Percentiles rank a stretch among this genome's conserved stretches.
These are phyloP conservation scores for Xerocomellus chrysenteron DNA, from an alignment of 768 basidiomycete species.

Conservation along the genomic window DNA sequence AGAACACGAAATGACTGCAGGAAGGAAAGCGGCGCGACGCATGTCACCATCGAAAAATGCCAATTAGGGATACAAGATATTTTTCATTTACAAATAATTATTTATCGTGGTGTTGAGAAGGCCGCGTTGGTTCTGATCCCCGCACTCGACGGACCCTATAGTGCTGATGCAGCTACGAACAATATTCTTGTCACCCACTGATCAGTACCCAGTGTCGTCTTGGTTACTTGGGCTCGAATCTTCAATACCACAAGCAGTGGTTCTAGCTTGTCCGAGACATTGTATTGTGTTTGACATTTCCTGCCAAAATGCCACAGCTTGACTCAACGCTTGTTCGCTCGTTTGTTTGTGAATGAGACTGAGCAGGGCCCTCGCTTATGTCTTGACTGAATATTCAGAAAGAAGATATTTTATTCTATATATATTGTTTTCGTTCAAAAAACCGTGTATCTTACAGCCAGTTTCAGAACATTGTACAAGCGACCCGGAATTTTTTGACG, in stretches of 20 bases:
- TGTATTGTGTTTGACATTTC: background rate
- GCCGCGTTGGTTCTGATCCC: background rate
- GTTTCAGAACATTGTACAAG: no score
- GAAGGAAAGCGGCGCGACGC: background rate
- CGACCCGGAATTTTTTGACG: no score
- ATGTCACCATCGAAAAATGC: constrained; percentile 1
- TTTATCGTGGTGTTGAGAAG: no score
- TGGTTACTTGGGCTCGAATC: background rate
- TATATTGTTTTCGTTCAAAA: no score
- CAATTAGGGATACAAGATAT: constrained; percentile 4
- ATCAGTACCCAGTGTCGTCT: background rate
- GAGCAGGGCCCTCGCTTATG: no score
- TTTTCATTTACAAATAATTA: background rate
- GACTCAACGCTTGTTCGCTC: no score
- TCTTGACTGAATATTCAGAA: no score
- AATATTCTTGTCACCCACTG: background rate
- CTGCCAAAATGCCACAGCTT: background rate
- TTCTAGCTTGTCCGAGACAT: background rate
- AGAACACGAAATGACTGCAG: background rate
- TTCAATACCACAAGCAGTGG: background rate
- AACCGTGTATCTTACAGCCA: no score
- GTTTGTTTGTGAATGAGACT: background rate
- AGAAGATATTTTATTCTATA: no score
- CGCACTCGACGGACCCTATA: background rate
- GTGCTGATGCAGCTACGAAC: background rate